Evolutionary conservation across 2,329 filamentous ascomycete genomes (phyloP).

Genomic region (Colletotrichum aenigma): DNA sequence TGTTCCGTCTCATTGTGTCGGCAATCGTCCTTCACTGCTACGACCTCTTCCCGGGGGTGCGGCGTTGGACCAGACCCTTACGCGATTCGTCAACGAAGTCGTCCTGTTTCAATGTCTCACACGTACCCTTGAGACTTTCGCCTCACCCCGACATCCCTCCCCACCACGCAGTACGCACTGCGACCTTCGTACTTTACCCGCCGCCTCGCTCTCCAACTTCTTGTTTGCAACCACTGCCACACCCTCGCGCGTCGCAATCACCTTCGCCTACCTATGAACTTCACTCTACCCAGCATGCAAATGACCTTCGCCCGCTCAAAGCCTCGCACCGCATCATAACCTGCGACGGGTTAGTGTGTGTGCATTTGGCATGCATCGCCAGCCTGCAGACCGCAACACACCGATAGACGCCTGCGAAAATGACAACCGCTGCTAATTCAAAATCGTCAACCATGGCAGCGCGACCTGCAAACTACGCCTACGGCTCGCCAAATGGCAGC

Average conservation of each 20-base stretch:
- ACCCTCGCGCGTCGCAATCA: not conserved
- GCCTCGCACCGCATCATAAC: slow-evolving; percentile 13
- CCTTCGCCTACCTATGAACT: not conserved
- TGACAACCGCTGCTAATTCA: slow-evolving; percentile 27
- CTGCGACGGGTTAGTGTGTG: slow-evolving; percentile 7
- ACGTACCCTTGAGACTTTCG: slow-evolving; percentile 1
- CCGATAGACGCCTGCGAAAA: slow-evolving; percentile 1
- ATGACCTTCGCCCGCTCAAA: not conserved
- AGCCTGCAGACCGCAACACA: not conserved
- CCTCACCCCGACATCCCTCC: not conserved
- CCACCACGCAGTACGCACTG: not conserved
- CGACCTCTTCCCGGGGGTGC: not conserved
- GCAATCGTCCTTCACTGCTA: not conserved
- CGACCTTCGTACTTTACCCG: not conserved
- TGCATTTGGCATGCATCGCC: not conserved
- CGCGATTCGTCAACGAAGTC: slow-evolving; percentile 9
- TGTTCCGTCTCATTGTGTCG: slow-evolving; percentile 4
- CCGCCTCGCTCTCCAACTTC: not conserved
- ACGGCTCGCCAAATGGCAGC: slow-evolving; percentile 28
- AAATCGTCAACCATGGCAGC: slow-evolving; percentile 37
- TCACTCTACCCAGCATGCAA: slow-evolving; percentile 20
- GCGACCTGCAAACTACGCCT: slow-evolving; percentile 30
- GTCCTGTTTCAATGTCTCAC: slow-evolving; percentile 15
- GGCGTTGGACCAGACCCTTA: not conserved
- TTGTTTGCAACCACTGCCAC: not conserved